phyloP scores from a whole-genome alignment of 1,284 basidiomycete species.

The Athelia sp. region DNA sequence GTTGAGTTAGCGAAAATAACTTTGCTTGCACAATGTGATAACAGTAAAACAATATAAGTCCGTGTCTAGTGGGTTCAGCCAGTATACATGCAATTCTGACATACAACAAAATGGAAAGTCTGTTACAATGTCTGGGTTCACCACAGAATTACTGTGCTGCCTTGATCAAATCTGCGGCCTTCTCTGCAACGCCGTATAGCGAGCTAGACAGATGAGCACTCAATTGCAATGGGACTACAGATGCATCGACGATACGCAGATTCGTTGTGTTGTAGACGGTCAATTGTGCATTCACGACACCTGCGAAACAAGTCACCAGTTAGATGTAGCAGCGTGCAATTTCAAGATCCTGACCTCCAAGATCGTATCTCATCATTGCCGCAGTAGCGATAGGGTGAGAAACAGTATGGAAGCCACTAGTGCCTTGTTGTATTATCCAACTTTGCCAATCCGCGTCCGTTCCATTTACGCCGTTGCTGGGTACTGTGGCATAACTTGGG shows the following conservation, averaged over 20 bases:
- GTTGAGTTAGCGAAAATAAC: no score
- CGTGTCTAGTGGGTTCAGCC: no score
- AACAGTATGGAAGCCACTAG: constrained; percentile 33
- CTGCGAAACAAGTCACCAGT: constrained; percentile 13
- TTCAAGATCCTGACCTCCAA: constrained; percentile 40
- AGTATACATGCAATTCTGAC: no score
- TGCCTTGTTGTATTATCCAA: constrained; percentile 32
- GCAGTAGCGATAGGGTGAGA: constrained; percentile 57
- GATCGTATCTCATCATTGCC: constrained; percentile 52
- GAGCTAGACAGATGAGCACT: constrained; percentile 37
- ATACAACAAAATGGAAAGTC: no score
- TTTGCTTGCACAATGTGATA: no score
- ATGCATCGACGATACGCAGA: constrained; percentile 47
- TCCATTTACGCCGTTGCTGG: constrained; percentile 35
- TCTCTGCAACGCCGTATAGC: constrained; percentile 44
- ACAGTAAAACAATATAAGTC: no score
- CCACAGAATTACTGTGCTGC: constrained; percentile 14
- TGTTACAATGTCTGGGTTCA: no score
- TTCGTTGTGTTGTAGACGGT: constrained; percentile 47
- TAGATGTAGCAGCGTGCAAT: background rate
- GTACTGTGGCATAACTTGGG: constrained; percentile 35
- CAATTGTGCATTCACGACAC: constrained; percentile 37
- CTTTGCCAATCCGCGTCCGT: constrained; percentile 37
- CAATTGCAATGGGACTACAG: constrained; percentile 38
- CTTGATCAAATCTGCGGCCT: constrained; percentile 43